phyloP scores from a whole-genome alignment of 345 rosid species.

The Geranium rotundifolium region DNA sequence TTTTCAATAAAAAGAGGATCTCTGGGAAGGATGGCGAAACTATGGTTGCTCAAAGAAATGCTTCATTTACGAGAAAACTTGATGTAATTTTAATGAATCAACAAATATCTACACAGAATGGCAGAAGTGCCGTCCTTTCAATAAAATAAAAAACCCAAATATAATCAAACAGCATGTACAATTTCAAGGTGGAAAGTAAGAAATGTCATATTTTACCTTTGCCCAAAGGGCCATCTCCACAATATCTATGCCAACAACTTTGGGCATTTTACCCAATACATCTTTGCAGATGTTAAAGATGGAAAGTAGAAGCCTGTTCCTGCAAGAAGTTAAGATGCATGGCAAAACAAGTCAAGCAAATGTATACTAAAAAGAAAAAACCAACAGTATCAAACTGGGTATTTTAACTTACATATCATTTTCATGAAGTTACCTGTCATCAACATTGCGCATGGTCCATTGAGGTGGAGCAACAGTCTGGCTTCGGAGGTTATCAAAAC shows the following conservation, averaged over 20 bases:
- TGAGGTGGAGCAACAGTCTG: constrained; percentile 96
- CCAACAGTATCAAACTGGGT: not conserved
- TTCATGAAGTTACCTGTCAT: constrained; percentile 56
- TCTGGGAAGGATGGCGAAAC: not conserved
- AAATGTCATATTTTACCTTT: constrained; percentile 42
- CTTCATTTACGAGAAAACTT: not conserved
- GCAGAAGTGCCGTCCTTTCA: too few species aligned
- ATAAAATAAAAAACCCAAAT: not conserved
- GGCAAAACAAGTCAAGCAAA: not conserved
- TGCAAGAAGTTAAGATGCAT: constrained; percentile 15
- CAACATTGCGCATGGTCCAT: constrained; percentile 97
- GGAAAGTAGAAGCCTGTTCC: constrained; percentile 69
- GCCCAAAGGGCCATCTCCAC: constrained; percentile 99
- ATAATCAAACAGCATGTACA: not conserved
- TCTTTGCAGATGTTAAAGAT: constrained; percentile 72
- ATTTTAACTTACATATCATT: too few species aligned
- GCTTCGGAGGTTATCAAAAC: constrained; percentile 96
- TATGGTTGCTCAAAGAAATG: not conserved
- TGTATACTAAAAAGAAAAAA: not conserved
- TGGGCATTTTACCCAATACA: constrained; percentile 66
- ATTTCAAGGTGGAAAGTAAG: constrained; percentile 12
- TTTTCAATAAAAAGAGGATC: not conserved
- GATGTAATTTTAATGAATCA: not conserved
- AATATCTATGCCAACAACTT: constrained; percentile 80
- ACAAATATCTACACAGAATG: not conserved